phyloP scores from a whole-genome alignment of 1,284 basidiomycete genomes.

The Malassezia restricta region DNA sequence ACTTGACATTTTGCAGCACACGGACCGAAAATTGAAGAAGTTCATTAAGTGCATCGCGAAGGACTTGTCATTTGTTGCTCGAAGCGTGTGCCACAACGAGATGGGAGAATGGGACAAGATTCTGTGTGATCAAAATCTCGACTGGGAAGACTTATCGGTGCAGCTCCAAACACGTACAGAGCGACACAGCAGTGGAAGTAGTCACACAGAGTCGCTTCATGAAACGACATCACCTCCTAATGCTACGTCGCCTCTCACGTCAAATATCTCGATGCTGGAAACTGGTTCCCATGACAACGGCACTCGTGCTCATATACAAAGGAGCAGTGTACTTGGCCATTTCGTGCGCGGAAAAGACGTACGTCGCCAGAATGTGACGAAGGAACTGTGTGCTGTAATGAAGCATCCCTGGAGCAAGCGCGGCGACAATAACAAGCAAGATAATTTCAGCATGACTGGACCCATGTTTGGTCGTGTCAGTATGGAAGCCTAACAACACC shows the following conservation, averaged over 20 bases:
- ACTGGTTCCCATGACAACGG: no score
- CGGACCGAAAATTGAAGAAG: background rate
- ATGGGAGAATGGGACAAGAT: slow-evolving; percentile 12
- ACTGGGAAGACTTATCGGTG: slow-evolving; percentile 8
- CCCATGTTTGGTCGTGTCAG: background rate
- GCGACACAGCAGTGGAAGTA: background rate
- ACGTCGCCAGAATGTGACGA: background rate
- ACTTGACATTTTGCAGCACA: background rate
- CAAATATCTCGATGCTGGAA: background rate
- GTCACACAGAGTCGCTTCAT: no score
- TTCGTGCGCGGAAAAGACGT: background rate
- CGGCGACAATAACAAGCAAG: background rate
- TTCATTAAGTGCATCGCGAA: slow-evolving; percentile 9
- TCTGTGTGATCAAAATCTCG: slow-evolving; percentile 2
- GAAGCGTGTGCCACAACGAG: slow-evolving; percentile 2
- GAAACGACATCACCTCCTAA: background rate
- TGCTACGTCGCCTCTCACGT: background rate
- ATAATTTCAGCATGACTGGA: background rate
- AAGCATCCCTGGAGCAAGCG: background rate
- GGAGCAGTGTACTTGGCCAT: background rate
- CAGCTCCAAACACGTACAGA: slow-evolving; percentile 2
- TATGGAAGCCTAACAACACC: background rate
- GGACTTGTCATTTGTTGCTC: slow-evolving; percentile 11
- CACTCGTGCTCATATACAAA: background rate
- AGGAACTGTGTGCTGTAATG: background rate